phyloP scores from a whole-genome alignment of 768 basidiomycete genomes.

The Gloeopeniophorella convolvens region DNA sequence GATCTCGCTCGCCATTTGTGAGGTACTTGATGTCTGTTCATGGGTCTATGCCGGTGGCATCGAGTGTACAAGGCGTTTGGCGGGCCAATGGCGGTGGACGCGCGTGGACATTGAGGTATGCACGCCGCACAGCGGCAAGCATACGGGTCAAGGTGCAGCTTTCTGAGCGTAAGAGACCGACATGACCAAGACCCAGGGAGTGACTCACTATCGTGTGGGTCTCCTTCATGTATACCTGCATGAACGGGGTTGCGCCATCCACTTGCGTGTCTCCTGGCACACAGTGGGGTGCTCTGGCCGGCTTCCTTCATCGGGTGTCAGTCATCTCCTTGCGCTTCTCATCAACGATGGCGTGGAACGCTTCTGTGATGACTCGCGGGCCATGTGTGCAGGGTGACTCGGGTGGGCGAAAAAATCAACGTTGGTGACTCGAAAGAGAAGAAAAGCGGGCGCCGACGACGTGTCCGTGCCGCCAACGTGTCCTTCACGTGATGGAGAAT shows the following conservation, averaged over 20 bases:
- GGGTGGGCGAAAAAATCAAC: not conserved
- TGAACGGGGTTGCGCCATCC: slow-evolving; percentile 30
- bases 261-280: slow-evolving; percentile 10
- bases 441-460: not conserved
- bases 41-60: slow-evolving; percentile 41
- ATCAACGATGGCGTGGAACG: slow-evolving; percentile 11
- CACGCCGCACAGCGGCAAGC: slow-evolving; percentile 68
- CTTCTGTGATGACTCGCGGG: slow-evolving; percentile 10
- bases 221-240: slow-evolving; percentile 66
- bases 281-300: not conserved
- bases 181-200: not conserved
- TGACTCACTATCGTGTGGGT: slow-evolving; percentile 60
- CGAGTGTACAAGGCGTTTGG: slow-evolving; percentile 46
- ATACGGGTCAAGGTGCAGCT: slow-evolving; percentile 72
- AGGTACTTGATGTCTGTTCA: slow-evolving; percentile 68
- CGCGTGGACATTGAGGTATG: slow-evolving; percentile 80
- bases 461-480: not conserved
- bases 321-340: slow-evolving; percentile 4
- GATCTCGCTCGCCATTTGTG: slow-evolving; percentile 88
- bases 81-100: slow-evolving; percentile 46
- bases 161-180: slow-evolving; percentile 5
- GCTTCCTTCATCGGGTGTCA: slow-evolving; percentile 1
- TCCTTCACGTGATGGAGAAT: slow-evolving; percentile 1
- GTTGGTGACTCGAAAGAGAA: not conserved
- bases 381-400: not conserved